These are phyloP conservation scores for Fusarium proliferatum DNA, from an alignment of 2,329 filamentous ascomycete species.

Conservation along the genomic window DNA sequence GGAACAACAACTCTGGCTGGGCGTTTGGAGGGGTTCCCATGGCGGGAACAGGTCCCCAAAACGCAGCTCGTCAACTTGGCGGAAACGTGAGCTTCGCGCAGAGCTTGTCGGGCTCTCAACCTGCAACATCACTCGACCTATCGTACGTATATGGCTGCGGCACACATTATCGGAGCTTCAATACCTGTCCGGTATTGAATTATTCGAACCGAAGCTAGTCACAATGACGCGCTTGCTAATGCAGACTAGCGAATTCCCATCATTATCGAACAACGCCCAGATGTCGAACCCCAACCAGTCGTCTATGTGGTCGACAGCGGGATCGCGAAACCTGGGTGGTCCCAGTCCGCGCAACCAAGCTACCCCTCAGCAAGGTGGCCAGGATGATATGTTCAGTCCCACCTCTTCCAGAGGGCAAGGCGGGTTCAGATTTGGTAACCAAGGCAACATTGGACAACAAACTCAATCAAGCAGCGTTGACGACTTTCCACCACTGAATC, in stretches of 20 bases:
- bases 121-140: conserved; percentile 70
- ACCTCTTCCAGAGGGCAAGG: conserved; percentile 59
- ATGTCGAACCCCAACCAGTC: conserved; percentile 60
- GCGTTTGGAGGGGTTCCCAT: conserved; percentile 72
- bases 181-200: not conserved
- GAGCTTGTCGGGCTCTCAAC: conserved; percentile 71
- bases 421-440: conserved; percentile 66
- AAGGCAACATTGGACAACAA: conserved; percentile 57
- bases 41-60: conserved; percentile 65
- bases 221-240: conserved; percentile 7
- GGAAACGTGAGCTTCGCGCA: conserved; percentile 74
- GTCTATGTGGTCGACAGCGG: conserved; percentile 66
- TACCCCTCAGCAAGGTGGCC: conserved; percentile 63
- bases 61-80: conserved; percentile 64
- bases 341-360: conserved; percentile 63
- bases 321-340: conserved; percentile 60
- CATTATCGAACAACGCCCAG: conserved; percentile 70
- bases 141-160: conserved; percentile 64
- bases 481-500: conserved; percentile 71
- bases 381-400: conserved; percentile 59
- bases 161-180: not conserved
- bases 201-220: not conserved
- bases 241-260: conserved; percentile 73
- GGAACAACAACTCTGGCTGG: conserved; percentile 67
- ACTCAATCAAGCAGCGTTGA: conserved; percentile 62